A percentile compares a stretch with the other conserved stretches of the same genome.
These are phyloP conservation scores for Coprinopsis strossmayeri DNA, from an alignment of 768 basidiomycete genomes.

Conservation along the genomic window DNA sequence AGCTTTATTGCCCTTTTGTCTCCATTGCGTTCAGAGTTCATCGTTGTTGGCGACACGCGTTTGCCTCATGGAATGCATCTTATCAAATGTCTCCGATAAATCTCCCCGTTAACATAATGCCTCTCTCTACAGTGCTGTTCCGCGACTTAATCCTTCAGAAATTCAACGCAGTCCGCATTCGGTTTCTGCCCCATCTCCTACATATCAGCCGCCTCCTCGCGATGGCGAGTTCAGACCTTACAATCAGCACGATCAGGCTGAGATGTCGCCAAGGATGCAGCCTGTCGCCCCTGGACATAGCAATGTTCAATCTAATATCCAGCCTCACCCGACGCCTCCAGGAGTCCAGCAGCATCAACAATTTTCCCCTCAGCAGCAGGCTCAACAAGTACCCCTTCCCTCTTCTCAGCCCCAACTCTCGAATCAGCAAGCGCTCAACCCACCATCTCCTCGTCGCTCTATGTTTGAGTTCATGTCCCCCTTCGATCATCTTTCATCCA, in stretches of 20 bases:
- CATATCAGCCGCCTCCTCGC: slow-evolving; percentile 35
- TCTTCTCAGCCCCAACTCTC: slow-evolving; percentile 18
- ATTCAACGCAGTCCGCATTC: slow-evolving; percentile 30
- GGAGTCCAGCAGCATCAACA: slow-evolving; percentile 2
- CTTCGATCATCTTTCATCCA: slow-evolving; percentile 69
- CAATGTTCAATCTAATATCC: slow-evolving; percentile 7
- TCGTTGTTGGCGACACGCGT: slow-evolving; percentile 17
- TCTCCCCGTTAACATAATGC: slow-evolving; percentile 1
- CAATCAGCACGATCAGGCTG: slow-evolving; percentile 33
- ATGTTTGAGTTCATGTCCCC: slow-evolving; percentile 85
- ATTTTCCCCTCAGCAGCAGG: slow-evolving; percentile 24
- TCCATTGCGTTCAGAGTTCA: slow-evolving; percentile 14
- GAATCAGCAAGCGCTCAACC: slow-evolving; percentile 36
- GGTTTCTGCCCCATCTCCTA: slow-evolving; percentile 40
- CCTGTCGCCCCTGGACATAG: slow-evolving; percentile 17
- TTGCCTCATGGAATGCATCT: slow-evolving; percentile 11
- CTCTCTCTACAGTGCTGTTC: slow-evolving; percentile 3
- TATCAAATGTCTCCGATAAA: not conserved
- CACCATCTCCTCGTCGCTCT: slow-evolving; percentile 68
- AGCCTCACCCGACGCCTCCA: slow-evolving; percentile 27
- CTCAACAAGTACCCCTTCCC: slow-evolving; percentile 19
- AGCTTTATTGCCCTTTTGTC: slow-evolving; percentile 23
- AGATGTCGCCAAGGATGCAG: slow-evolving; percentile 32
- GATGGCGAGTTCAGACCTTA: slow-evolving; percentile 42
- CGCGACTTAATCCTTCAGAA: slow-evolving; percentile 37